A percentile compares a stretch with the other conserved stretches of the same genome.
These are phyloP conservation scores for Tolypocladium nubicola DNA, from an alignment of 2,329 filamentous ascomycete species.

Conservation along the genomic window DNA sequence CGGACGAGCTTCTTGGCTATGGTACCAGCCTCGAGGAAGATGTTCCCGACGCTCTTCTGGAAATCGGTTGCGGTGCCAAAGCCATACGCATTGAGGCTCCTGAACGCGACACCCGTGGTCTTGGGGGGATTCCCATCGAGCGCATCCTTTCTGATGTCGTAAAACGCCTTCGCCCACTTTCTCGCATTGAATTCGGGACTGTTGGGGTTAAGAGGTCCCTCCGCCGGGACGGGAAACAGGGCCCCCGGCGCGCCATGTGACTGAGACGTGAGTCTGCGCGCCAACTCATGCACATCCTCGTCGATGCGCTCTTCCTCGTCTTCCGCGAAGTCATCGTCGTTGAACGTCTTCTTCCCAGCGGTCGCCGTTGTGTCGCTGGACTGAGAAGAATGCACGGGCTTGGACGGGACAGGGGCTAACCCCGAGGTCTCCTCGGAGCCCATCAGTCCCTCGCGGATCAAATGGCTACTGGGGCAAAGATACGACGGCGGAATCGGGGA, in stretches of 20 bases:
- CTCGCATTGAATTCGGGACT: conserved; percentile 28
- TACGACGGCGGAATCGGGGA: not conserved
- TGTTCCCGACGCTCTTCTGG: not conserved
- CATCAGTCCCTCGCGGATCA: not conserved
- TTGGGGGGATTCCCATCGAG: conserved; percentile 4
- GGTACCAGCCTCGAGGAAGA: not conserved
- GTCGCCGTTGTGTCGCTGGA: not conserved
- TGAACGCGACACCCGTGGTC: not conserved
- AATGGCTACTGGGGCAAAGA: not conserved
- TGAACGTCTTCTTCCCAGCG: not conserved
- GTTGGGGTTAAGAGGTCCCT: conserved; percentile 23
- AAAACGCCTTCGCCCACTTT: conserved; percentile 30
- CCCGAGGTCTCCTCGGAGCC: not conserved
- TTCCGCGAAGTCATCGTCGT: not conserved
- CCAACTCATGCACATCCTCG: conserved; percentile 15
- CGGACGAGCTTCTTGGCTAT: not conserved
- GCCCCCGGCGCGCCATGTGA: conserved; percentile 13
- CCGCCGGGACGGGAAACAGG: conserved; percentile 12
- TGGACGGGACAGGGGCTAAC: not conserved
- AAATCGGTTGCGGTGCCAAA: not conserved
- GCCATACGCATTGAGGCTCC: not conserved
- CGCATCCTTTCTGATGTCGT: conserved; percentile 8
- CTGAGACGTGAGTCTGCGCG: conserved; percentile 15
- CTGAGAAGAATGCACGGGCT: not conserved
- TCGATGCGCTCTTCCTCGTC: conserved; percentile 1